Evolutionary conservation across 1,284 basidiomycete species (phyloP).

Genomic region (Cryptococcus deneoformans): DNA sequence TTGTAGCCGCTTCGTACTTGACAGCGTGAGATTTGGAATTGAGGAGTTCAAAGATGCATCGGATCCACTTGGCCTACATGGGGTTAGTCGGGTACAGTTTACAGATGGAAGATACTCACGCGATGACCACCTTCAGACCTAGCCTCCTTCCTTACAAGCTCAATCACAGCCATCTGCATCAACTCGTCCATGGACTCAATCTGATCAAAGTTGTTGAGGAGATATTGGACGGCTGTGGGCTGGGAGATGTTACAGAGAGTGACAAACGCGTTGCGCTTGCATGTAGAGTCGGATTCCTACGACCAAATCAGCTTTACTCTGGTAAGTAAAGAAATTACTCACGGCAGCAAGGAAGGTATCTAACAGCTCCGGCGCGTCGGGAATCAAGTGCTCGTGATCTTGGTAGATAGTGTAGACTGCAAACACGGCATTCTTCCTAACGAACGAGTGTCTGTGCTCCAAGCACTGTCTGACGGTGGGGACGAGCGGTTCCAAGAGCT

Average conservation of each 20-base stretch:
- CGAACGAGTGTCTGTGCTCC: constrained; percentile 97
- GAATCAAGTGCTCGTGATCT: constrained; percentile 90
- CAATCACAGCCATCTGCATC: constrained; percentile 94
- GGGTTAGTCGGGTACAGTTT: neutral
- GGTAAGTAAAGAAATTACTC: constrained; percentile 11
- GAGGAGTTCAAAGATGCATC: constrained; percentile 92
- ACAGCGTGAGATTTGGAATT: constrained; percentile 89
- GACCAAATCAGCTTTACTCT: neutral
- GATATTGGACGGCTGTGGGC: constrained; percentile 87
- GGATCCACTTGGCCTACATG: constrained; percentile 81
- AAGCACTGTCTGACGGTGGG: constrained; percentile 91
- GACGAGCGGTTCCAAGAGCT: constrained; percentile 93
- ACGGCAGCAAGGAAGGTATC: constrained; percentile 93
- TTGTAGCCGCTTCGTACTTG: constrained; percentile 97
- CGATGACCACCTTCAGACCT: constrained; percentile 75
- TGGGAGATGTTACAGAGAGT: constrained; percentile 88
- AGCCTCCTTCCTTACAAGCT: constrained; percentile 90
- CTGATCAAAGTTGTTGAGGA: constrained; percentile 79
- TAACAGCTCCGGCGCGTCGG: constrained; percentile 95
- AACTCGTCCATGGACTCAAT: constrained; percentile 85
- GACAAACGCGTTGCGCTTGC: constrained; percentile 96
- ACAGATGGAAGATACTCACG: constrained; percentile 52
- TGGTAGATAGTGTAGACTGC: constrained; percentile 93
- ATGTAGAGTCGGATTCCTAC: constrained; percentile 86
- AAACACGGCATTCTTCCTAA: constrained; percentile 98